Conservation (phyloP, 768 basidiomycete species). For the Russula sp. region DNA sequence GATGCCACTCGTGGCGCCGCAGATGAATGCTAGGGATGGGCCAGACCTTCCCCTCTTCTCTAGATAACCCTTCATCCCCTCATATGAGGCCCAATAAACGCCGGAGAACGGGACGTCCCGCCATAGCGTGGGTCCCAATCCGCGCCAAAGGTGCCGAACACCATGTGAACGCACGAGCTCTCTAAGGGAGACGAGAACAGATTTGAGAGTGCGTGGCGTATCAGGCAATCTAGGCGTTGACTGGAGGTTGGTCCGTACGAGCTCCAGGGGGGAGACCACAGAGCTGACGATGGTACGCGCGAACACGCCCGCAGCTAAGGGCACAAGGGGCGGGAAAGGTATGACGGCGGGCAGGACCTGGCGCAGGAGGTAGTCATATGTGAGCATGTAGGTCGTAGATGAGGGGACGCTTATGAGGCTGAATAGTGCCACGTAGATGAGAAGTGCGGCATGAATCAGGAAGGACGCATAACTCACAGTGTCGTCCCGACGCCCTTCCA, state of each 20-base stretch:
- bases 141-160: constrained; percentile 73
- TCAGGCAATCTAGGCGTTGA: constrained; percentile 68
- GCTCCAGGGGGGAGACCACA: constrained; percentile 80
- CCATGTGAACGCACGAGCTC: constrained; percentile 57
- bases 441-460: neutral
- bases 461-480: constrained; percentile 46
- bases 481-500: constrained; percentile 96
- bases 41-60: constrained; percentile 47
- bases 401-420: constrained; percentile 90
- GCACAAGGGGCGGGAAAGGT: constrained; percentile 47
- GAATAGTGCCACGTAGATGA: constrained; percentile 19
- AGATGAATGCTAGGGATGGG: constrained; percentile 70
- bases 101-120: constrained; percentile 97
- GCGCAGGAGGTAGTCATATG: constrained; percentile 82
- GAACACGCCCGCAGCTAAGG: constrained; percentile 74
- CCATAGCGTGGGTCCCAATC: constrained; percentile 89
- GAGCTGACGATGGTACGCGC: constrained; percentile 78
- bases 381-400: constrained; percentile 89
- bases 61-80: constrained; percentile 65
- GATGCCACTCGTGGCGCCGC: constrained; percentile 85
- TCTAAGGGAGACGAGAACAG: constrained; percentile 59
- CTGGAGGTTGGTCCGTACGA: constrained; percentile 89
- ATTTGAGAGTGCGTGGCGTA: constrained; percentile 69
- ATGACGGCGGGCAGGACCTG: constrained; percentile 54
- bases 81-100: constrained; percentile 95